phyloP scores from a whole-genome alignment of 75 land plant genomes.

The Picea glauca region DNA sequence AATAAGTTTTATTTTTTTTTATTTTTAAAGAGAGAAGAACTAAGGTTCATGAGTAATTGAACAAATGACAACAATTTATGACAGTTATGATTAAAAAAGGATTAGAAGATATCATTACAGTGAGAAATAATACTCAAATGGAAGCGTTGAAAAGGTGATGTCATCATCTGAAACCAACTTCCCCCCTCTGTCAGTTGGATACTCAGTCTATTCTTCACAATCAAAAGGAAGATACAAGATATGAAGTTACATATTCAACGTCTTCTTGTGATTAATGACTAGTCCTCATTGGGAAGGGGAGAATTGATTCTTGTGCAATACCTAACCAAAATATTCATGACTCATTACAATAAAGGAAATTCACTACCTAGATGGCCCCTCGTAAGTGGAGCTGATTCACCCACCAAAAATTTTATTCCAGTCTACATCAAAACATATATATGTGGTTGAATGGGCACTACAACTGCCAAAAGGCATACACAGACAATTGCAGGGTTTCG shows the following conservation, averaged over 20 bases:
- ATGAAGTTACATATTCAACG: not conserved
- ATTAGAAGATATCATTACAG: too few species aligned
- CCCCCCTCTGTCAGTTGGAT: not conserved
- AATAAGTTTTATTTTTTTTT: too few species aligned
- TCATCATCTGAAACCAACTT: not conserved
- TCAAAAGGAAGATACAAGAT: not conserved
- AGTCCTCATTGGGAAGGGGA: not conserved
- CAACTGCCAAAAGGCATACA: constrained; percentile 47
- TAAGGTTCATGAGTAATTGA: too few species aligned
- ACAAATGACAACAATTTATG: too few species aligned
- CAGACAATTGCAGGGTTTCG: constrained; percentile 5
- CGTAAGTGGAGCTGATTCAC: constrained; percentile 30
- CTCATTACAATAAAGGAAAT: not conserved
- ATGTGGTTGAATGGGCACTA: not conserved
- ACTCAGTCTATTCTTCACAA: not conserved
- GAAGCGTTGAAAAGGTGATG: not conserved
- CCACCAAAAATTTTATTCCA: not conserved
- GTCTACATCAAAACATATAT: too few species aligned
- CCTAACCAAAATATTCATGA: not conserved
- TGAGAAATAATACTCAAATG: too few species aligned
- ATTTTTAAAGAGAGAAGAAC: too few species aligned
- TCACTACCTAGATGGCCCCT: constrained; percentile 48
- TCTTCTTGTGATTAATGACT: not conserved
- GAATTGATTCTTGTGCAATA: not conserved
- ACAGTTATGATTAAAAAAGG: too few species aligned